Evolutionary conservation across 176 grass and related monocot species (phyloP), one percentile per base, ranked within the genome.

Genomic region (Carex pumila): DNA sequence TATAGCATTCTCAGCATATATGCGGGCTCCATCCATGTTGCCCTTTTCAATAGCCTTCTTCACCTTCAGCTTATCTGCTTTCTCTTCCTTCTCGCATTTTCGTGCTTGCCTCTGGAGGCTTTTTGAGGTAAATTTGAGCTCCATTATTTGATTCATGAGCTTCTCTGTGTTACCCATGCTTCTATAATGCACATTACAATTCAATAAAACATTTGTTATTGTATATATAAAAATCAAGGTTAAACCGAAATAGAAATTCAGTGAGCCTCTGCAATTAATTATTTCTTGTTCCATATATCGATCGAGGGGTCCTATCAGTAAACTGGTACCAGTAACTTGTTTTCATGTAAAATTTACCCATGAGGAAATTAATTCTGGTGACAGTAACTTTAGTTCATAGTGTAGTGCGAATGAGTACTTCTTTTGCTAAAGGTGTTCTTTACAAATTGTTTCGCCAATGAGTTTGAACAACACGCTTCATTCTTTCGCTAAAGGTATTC

Each of bases 31-130:
- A 80, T 94, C 92, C 83, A 93, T 71, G 91, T 98, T 98, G 5
- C 92, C 95, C 89, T 98, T 95, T 88, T 98, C 96, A 83, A 95
- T 93, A 21, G 96, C 93, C 89, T 98, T 98, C 92, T 95, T 98
- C 12, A 95, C 95, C 95, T 98, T 94, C 81, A 98, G 89, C 84
- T 94, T 98, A 85, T 94, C 87, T 73, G 92, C 85, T 82, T 98
- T 98, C 93, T 95, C 92, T 85, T 95, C 92, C 89, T 95, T 98
- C 88, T 98, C 96, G 87, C 96, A 98, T 88, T 93, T 95, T 81
- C 92, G 95, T 32, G 93, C 88, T 88, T 93, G 87, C 71, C 93
- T 89, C 89, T 98, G 95, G 47, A 98, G 89, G 86, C 89, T 95
- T 89, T 93, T 95, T 65, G 96, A 93, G 3, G 91, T 92, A 89